Evolutionary conservation across 345 rosid species (phyloP).

Genomic region (Aegle marmelos): DNA sequence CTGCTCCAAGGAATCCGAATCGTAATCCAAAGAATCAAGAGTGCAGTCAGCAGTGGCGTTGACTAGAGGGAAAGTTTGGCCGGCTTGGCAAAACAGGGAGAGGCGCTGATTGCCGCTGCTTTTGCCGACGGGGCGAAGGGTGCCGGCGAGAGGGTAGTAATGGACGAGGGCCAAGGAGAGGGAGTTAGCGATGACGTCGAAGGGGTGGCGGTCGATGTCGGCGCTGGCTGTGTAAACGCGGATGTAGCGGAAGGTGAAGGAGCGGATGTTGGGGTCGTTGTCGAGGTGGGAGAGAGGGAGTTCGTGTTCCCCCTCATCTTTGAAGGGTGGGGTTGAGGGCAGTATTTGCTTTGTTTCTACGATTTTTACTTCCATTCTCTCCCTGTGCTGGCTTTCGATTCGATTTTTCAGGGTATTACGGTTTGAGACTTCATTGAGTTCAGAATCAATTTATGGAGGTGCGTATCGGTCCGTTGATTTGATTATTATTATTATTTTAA

Average conservation of each 20-base stretch:
- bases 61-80: conserved; percentile 58
- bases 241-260: conserved; percentile 68
- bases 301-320: conserved; percentile 45
- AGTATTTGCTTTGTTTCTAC: conserved; percentile 41
- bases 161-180: conserved; percentile 56
- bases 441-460: too few relatives aligned
- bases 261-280: conserved; percentile 56
- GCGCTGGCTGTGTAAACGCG: conserved; percentile 48
- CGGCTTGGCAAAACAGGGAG: conserved; percentile 36
- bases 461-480: too few relatives aligned
- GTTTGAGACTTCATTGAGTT: too few relatives aligned
- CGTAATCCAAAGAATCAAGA: conserved; percentile 47
- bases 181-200: conserved; percentile 42
- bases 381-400: too few relatives aligned
- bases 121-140: conserved; percentile 30
- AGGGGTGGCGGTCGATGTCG: conserved; percentile 25
- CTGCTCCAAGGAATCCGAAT: conserved; percentile 44
- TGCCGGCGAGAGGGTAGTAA: conserved; percentile 66
- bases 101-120: conserved; percentile 25
- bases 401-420: too few relatives aligned
- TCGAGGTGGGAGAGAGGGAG: conserved; percentile 74
- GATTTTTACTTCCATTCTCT: conserved; percentile 45
- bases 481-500: too few relatives aligned
- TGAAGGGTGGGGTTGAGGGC: conserved; percentile 48
- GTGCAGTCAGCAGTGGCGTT: conserved; percentile 56